Evolutionary conservation across 1,139 yeast species (phyloP), one percentile per base, ranked within the genome.

Genomic region (Yarrowia galli): DNA sequence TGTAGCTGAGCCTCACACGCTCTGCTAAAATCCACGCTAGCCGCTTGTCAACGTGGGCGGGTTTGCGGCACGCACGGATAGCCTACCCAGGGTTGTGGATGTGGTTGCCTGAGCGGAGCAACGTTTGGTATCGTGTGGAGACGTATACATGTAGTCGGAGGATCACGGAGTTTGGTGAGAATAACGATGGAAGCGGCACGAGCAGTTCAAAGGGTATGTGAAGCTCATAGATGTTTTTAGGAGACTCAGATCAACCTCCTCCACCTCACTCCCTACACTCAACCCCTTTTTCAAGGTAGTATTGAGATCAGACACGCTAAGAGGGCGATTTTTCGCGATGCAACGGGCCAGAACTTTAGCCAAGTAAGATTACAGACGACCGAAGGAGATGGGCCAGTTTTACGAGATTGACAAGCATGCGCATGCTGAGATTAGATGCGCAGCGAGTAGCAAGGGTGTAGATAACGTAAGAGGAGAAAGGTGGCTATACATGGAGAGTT

Each of bases 61-160:
- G n/a, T 49, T 49, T 32, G 40, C 56, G 43, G 58, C 43, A 51
- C 58, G 58, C 42, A 51, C 58, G 58, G 43, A 18, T 51, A 51
- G 58, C 9, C 32, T 32, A 32, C 25, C 25, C n/a, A 49, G 56
- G 40, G 56, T 49, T 13, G 56, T 49, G 32, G 8, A 32, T 20
- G 35, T 43, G 25, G 23, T 13, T 22, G 25, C 48, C 8, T 28
- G 32, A 10, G 9, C 32, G 32, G 32, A 28, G 8, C 32, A 28
- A 10, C 32, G 32, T 28, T 28, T 28, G 7, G n/a, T n/a, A n/a
- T n/a, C n/a, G n/a, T 25, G 32, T 3, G 32, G 32, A 28, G 32
- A 28, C 8, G 8, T 5, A 28, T 28, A 28, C 8, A 3, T 28
- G 4, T 8, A 28, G 7, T 28, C 7, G 6, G n/a, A n/a, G n/a